Evolutionary conservation across 2,329 filamentous ascomycete genomes (phyloP).

Genomic region (Cladophialophora chaetospira): DNA sequence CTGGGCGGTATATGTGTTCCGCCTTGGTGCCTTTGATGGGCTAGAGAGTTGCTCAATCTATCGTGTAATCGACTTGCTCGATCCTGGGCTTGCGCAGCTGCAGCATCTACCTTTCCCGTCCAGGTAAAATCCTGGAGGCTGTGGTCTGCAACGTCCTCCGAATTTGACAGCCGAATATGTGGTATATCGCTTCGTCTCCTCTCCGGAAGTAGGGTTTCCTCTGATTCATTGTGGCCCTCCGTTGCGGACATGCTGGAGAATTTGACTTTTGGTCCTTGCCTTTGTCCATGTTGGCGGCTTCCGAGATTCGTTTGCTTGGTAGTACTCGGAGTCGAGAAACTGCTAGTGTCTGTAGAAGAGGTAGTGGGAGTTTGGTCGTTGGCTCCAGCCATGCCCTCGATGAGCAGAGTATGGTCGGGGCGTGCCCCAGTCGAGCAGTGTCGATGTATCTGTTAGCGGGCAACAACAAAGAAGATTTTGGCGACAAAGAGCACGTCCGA

Average conservation of each 20-base stretch:
- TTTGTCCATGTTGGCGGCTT: slow-evolving; percentile 2
- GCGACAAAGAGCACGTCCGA: neutral
- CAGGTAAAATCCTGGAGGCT: slow-evolving; percentile 13
- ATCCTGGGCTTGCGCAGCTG: slow-evolving; percentile 24
- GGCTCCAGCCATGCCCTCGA: slow-evolving; percentile 15
- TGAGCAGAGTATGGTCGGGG: neutral
- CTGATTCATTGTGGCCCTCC: neutral
- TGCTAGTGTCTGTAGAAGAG: slow-evolving; percentile 12
- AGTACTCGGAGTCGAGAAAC: slow-evolving; percentile 9
- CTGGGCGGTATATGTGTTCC: neutral
- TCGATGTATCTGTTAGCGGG: neutral
- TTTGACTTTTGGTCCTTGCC: slow-evolving; percentile 23
- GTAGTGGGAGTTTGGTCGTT: neutral
- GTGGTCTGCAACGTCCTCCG: slow-evolving; percentile 24
- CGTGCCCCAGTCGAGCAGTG: neutral
- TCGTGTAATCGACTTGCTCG: slow-evolving; percentile 26
- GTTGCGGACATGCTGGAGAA: slow-evolving; percentile 14
- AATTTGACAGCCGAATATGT: slow-evolving; percentile 18
- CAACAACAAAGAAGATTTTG: slow-evolving; percentile 4
- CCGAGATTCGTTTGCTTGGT: slow-evolving; percentile 10
- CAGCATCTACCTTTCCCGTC: slow-evolving; percentile 23
- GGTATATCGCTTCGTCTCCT: slow-evolving; percentile 11
- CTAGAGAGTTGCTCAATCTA: slow-evolving; percentile 18
- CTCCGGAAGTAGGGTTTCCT: neutral
- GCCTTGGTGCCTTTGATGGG: slow-evolving; percentile 5